phyloP scores from a whole-genome alignment of 2,329 filamentous ascomycete species.

The Myriosclerotinia curreyana region DNA sequence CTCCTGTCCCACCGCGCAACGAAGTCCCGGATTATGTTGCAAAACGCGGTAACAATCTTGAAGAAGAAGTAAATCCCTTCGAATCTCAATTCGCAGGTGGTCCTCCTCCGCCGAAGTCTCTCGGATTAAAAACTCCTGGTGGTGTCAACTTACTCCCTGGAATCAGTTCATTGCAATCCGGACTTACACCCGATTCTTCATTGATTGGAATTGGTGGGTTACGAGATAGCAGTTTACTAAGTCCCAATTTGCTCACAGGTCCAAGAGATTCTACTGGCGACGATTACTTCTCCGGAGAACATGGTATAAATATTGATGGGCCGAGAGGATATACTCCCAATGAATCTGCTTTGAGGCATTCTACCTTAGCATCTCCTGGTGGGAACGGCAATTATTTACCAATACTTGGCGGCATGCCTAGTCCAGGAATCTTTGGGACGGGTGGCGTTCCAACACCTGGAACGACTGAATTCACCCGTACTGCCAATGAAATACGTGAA shows the following conservation, averaged over 20 bases:
- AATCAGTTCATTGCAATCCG: conserved; percentile 86
- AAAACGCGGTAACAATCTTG: conserved; percentile 44
- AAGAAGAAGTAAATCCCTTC: conserved; percentile 91
- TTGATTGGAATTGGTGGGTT: conserved; percentile 65
- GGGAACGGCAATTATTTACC: conserved; percentile 97
- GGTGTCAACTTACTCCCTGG: conserved; percentile 74
- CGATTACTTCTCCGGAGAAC: conserved; percentile 85
- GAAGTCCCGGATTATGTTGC: conserved; percentile 67
- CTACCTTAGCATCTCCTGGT: conserved; percentile 59
- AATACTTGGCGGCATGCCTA: conserved; percentile 48
- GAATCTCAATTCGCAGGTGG: conserved; percentile 73
- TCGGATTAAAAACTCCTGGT: conserved; percentile 73
- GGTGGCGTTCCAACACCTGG: conserved; percentile 71
- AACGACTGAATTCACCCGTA: conserved; percentile 91
- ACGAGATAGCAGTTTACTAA: conserved; percentile 87
- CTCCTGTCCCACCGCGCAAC: conserved; percentile 46
- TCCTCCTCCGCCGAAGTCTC: conserved; percentile 45
- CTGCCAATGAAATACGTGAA: conserved; percentile 51
- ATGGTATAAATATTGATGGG: conserved; percentile 44
- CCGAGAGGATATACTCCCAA: conserved; percentile 79
- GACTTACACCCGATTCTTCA: conserved; percentile 69
- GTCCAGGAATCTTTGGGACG: conserved; percentile 79
- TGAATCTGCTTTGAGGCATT: conserved; percentile 84
- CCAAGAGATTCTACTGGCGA: conserved; percentile 52
- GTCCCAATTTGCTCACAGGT: conserved; percentile 94